phyloP scores from a whole-genome alignment of 73 alveolate genomes.

The Tetrahymena elliotti region DNA sequence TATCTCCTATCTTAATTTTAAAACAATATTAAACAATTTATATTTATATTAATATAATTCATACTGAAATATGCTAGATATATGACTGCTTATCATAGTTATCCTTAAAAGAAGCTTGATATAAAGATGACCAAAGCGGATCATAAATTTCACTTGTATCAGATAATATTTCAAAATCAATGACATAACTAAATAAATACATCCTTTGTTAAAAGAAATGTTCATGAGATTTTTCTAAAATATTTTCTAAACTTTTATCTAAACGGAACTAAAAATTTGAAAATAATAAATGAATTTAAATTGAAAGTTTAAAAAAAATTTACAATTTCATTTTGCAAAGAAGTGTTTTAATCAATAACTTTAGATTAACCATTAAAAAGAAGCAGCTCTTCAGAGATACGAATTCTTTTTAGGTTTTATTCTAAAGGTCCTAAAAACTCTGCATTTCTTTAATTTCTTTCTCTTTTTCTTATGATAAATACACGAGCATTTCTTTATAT shows the following conservation, averaged over 20 bases:
- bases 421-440: background rate
- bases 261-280: background rate
- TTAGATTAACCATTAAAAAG: background rate
- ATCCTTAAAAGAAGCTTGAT: constrained; percentile 30
- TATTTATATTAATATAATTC: background rate
- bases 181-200: constrained; percentile 27
- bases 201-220: background rate
- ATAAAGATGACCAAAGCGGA: constrained; percentile 29
- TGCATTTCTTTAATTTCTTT: background rate
- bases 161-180: constrained; percentile 30
- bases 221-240: background rate
- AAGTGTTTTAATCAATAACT: background rate
- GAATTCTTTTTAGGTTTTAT: background rate
- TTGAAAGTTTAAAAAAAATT: background rate
- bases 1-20: constrained; percentile 39
- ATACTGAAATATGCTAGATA: background rate
- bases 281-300: background rate
- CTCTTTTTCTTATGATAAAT: constrained; percentile 1
- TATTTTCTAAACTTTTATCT: background rate
- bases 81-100: constrained; percentile 16
- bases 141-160: constrained; percentile 40
- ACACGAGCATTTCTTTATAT: constrained; percentile 6
- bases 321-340: background rate
- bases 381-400: background rate
- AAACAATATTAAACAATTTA: background rate